A percentile compares a stretch with the other conserved stretches of the same genome.
Evolutionary conservation across 73 alveolate genomes (phyloP).

Genomic region (Paramecium tetraurelia): DNA sequence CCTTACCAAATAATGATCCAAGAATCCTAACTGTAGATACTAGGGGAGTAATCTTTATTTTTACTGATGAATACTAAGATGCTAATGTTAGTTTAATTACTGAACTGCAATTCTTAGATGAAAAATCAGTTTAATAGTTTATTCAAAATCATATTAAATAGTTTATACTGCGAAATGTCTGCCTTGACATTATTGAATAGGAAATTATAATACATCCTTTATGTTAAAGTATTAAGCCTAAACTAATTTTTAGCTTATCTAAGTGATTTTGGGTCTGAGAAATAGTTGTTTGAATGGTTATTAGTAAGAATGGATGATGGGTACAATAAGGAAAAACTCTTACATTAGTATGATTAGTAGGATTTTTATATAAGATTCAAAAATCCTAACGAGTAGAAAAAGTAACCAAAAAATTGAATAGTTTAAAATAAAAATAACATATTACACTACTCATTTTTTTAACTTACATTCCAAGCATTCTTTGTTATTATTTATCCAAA

Average conservation of each 20-base stretch:
- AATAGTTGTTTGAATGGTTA: neutral
- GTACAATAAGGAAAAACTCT: neutral
- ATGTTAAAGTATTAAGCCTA: neutral
- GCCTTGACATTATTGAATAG: neutral
- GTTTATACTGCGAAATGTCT: neutral
- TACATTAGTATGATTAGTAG: neutral
- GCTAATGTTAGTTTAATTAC: neutral
- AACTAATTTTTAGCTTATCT: neutral
- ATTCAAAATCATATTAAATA: neutral
- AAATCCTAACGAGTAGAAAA: neutral
- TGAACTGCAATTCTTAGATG: neutral
- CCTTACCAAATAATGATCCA: neutral
- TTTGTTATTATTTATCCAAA: no score
- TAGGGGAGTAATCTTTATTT: neutral
- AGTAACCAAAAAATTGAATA: neutral
- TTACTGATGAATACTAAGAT: slow-evolving; percentile 15
- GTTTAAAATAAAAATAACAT: neutral
- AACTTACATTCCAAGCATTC: no score
- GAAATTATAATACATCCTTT: slow-evolving; percentile 27
- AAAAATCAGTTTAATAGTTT: neutral
- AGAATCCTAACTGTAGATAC: neutral
- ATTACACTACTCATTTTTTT: neutral
- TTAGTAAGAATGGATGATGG: neutral
- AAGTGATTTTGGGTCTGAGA: neutral
- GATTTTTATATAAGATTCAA: slow-evolving; percentile 35